Conservation (phyloP, 2,329 filamentous ascomycete genomes). For the Boeremia lycopersici region DNA sequence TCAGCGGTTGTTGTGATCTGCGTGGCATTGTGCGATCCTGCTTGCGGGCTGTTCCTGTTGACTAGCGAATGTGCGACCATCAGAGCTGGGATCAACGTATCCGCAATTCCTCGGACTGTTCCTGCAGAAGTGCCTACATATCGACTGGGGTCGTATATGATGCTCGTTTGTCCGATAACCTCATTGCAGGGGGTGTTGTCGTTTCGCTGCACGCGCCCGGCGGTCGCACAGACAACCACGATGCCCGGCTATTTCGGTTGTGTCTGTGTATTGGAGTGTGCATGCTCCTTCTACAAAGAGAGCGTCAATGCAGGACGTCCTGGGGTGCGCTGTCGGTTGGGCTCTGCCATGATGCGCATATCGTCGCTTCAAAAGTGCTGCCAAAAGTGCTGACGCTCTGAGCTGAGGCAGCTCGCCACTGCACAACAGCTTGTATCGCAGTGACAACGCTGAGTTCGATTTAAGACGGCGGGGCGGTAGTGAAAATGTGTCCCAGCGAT, state of each 20-base stretch:
- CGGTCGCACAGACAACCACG: slow-evolving; percentile 4
- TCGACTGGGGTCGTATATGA: slow-evolving; percentile 8
- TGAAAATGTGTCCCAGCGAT: not conserved
- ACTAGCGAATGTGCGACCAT: not conserved
- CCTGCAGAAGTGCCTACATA: not conserved
- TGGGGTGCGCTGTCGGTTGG: not conserved
- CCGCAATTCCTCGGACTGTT: not conserved
- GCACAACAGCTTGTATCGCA: not conserved
- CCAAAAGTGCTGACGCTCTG: not conserved
- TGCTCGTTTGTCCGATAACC: slow-evolving; percentile 15
- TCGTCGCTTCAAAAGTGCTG: not conserved
- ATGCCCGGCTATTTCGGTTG: slow-evolving; percentile 10
- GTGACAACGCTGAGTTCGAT: not conserved
- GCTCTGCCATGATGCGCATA: not conserved
- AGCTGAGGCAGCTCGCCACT: not conserved
- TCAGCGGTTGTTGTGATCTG: not conserved
- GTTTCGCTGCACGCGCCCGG: slow-evolving; percentile 12
- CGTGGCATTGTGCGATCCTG: not conserved
- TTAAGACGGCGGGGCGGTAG: not conserved
- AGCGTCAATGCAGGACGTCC: not conserved
- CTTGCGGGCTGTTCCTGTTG: not conserved
- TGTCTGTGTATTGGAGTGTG: not conserved
- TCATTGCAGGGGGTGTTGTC: slow-evolving; percentile 21
- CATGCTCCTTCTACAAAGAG: slow-evolving; percentile 7
- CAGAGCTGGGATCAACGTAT: not conserved